Evolutionary conservation across 768 basidiomycete species (phyloP), one percentile per base, ranked within the genome.

Genomic region (Terana coerulea): DNA sequence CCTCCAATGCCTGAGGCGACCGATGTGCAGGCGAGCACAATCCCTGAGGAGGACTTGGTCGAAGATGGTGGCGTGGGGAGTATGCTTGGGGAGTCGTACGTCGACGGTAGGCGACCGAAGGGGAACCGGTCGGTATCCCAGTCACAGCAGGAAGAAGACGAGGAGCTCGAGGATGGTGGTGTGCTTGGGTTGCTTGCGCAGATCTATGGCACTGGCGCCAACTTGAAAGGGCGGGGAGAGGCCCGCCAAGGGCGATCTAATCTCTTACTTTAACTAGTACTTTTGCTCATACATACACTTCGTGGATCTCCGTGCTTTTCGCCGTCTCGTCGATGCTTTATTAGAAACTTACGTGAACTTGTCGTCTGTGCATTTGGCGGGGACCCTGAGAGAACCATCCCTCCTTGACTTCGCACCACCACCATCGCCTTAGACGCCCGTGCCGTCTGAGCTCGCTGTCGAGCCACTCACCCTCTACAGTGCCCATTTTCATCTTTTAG

Each of bases 161-260:
- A 86, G 22, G 74, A 69, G 17, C 61, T 88, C 55, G 81, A 81
- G 61, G 91, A 94, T 67, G 89, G 80, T 0, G 93, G 94, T 15
- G 85, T 97, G 56, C 69, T 95, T 55, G 91, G 89, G 19, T 63
- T 97, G 56, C 64, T 97, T 60, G 86, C 90, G 36, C 86, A 95
- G 72, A 94, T 97, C 45, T 92, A 95, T 67, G 82, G 78, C 40
- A 73, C 64, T 5, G 60, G 60, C 28, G 60, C 51, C 47, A 60
- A 63, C 47, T 33, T 65, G 47, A 65, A 65, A 55, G 64, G 64
- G 7, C 52, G 64, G 12, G 64, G 61, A 57, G 64, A 28, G 64
- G 64, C 12, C 60, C 64, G 5, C 57, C 61, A 22, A 51, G 60
- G 17, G 60, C 60, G 36, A 60, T 65, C 43, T 64, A 61, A 57